phyloP scores from a whole-genome alignment of 139 green algal species.

The Picochlorum sp. region DNA sequence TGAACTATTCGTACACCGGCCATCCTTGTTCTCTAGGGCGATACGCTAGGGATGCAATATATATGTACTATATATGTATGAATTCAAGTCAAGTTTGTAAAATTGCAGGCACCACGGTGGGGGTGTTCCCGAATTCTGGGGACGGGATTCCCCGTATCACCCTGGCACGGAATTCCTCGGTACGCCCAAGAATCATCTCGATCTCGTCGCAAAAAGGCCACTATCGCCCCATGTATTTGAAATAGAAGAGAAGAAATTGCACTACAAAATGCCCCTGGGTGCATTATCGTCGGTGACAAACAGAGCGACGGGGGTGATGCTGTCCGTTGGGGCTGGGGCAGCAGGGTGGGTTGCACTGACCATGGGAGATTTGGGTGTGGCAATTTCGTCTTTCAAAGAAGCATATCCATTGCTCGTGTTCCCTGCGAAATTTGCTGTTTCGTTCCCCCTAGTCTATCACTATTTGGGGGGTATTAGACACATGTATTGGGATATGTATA shows the following conservation, averaged over 20 bases:
- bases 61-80: no score
- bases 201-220: constrained; percentile 73
- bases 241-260: constrained; percentile 46
- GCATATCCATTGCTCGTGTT: constrained; percentile 48
- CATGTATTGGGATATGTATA: constrained; percentile 71
- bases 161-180: constrained; percentile 84
- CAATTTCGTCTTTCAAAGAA: constrained; percentile 42
- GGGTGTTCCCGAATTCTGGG: constrained; percentile 70
- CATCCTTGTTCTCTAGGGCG: no score
- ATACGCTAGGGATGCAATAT: no score
- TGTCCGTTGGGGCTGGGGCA: constrained; percentile 36
- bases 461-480: constrained; percentile 73
- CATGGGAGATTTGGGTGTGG: constrained; percentile 44
- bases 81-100: no score
- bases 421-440: constrained; percentile 56
- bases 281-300: constrained; percentile 84
- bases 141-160: constrained; percentile 69
- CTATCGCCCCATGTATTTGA: constrained; percentile 87
- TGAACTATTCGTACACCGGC: no score
- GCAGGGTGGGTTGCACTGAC: constrained; percentile 55
- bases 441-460: constrained; percentile 86
- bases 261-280: constrained; percentile 86
- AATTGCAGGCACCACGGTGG: not conserved
- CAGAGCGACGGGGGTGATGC: constrained; percentile 61
- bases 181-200: constrained; percentile 75